Evolutionary conservation across 805 yeast species (phyloP).

Genomic region (Saccharomycopsis fermentans): DNA sequence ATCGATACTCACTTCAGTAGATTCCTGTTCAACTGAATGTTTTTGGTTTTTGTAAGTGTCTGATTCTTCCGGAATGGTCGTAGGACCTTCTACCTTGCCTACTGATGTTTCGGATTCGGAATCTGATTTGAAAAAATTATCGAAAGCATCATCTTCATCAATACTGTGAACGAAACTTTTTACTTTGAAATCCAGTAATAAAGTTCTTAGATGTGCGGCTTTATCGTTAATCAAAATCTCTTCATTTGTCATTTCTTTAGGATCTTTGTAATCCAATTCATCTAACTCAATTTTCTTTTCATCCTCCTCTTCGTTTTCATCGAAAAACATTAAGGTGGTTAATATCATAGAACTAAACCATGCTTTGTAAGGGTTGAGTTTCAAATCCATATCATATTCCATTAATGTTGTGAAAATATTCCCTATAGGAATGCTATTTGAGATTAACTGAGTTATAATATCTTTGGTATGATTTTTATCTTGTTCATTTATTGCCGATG

Average conservation of each 20-base stretch:
- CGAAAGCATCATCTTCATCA: constrained; percentile 5
- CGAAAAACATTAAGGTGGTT: constrained; percentile 40
- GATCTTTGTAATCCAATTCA: not conserved
- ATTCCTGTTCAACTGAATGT: too few species aligned
- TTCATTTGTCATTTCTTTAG: not conserved
- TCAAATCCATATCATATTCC: constrained; percentile 62
- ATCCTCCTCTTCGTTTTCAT: constrained; percentile 19
- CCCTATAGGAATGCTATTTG: constrained; percentile 28
- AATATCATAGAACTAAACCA: constrained; percentile 76
- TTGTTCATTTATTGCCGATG: not conserved
- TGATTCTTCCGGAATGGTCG: not conserved
- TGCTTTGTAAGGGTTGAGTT: constrained; percentile 73
- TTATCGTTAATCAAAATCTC: constrained; percentile 1
- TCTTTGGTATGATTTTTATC: not conserved
- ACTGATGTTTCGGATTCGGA: not conserved
- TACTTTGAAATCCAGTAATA: not conserved
- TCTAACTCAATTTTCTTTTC: not conserved
- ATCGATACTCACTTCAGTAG: too few species aligned
- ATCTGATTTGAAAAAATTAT: not conserved
- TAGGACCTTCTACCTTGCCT: not conserved
- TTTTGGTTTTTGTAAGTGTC: not conserved
- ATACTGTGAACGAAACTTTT: constrained; percentile 2
- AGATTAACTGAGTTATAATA: not conserved
- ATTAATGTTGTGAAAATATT: constrained; percentile 64
- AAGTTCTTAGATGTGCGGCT: not conserved